Conservation (phyloP, 306 rosid genomes). For the Medicago arabica region DNA sequence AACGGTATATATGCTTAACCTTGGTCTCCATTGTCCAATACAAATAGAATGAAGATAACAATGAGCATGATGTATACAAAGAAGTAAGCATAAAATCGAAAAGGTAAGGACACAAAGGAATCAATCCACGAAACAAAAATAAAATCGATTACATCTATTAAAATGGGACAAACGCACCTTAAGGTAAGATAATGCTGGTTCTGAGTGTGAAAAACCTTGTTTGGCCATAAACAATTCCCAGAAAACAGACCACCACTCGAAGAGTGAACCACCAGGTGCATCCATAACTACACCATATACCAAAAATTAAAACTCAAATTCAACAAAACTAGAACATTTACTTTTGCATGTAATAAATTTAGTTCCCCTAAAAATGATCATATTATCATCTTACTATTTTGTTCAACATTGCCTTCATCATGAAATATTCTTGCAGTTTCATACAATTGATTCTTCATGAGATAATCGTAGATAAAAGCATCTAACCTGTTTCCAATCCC, state of each 20-base stretch:
- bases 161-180: slow-evolving; percentile 52
- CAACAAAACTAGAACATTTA: slow-evolving; percentile 27
- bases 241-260: slow-evolving; percentile 93
- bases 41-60: not conserved
- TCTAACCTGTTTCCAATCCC: slow-evolving; percentile 64
- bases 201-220: slow-evolving; percentile 64
- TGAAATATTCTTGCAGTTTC: slow-evolving; percentile 73
- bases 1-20: not conserved
- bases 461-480: slow-evolving; percentile 68
- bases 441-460: slow-evolving; percentile 69
- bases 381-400: slow-evolving; percentile 57
- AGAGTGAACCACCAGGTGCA: slow-evolving; percentile 80
- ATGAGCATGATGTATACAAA: not conserved
- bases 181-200: slow-evolving; percentile 63
- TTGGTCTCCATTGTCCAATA: slow-evolving; percentile 27
- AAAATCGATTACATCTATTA: not conserved
- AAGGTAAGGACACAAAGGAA: not conserved
- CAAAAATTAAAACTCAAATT: slow-evolving; percentile 35
- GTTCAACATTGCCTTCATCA: slow-evolving; percentile 64
- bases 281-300: slow-evolving; percentile 59
- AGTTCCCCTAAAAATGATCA: not conserved
- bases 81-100: not conserved
- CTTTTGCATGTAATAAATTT: slow-evolving; percentile 11
- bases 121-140: not conserved
- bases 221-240: slow-evolving; percentile 74